Evolutionary conservation across 768 basidiomycete species (phyloP).

Genomic region (Ramaria rubella): DNA sequence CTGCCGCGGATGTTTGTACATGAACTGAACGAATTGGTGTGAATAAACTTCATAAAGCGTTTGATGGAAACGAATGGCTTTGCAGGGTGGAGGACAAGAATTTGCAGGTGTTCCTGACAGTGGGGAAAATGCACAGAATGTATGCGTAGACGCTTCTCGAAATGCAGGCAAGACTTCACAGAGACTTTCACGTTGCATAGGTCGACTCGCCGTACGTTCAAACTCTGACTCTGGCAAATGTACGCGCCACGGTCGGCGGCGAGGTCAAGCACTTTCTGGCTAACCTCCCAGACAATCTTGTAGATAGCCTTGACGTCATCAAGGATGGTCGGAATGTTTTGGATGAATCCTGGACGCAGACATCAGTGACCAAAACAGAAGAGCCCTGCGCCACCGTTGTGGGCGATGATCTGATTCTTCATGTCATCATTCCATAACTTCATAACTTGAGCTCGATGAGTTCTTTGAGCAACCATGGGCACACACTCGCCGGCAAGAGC

Average conservation of each 20-base stretch:
- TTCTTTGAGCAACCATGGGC: slow-evolving; percentile 98
- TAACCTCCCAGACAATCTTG: slow-evolving; percentile 99
- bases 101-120: too few relatives aligned
- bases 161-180: too few relatives aligned
- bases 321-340: slow-evolving; percentile 84
- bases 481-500: slow-evolving; percentile 99
- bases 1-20: too few relatives aligned
- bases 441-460: slow-evolving; percentile 92
- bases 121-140: too few relatives aligned
- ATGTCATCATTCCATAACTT: slow-evolving; percentile 98
- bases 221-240: slow-evolving; percentile 92
- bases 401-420: slow-evolving; percentile 99
- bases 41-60: too few relatives aligned
- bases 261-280: slow-evolving; percentile 93
- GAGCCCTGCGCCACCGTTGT: slow-evolving; percentile 50
- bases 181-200: too few relatives aligned
- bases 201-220: slow-evolving; percentile 89
- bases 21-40: too few relatives aligned
- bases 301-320: slow-evolving; percentile 94
- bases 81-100: too few relatives aligned
- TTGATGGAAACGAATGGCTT: too few relatives aligned
- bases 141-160: too few relatives aligned
- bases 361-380: background rate
- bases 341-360: slow-evolving; percentile 44
- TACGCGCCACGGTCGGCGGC: slow-evolving; percentile 97